Evolutionary conservation across 371 early-diverging fungal species (phyloP), one percentile per base, ranked within the genome.

Genomic region (Rhizomucor miehei): DNA sequence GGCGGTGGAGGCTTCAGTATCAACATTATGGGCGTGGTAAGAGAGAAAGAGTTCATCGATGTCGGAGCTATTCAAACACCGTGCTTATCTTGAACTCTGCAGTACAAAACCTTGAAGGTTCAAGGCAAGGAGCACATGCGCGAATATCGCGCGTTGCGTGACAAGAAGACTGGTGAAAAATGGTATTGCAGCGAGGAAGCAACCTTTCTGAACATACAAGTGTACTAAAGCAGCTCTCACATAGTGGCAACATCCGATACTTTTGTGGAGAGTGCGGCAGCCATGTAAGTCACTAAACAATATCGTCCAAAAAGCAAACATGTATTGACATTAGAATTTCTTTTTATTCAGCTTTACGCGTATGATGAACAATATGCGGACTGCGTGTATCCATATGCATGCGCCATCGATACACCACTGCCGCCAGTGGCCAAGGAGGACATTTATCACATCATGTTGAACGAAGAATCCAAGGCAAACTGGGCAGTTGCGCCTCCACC

Each of bases 191-290:
- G 29, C 14, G 41, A 14, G 20, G 24, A 14, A n/a, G n/a, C n/a
- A n/a, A n/a, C n/a, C n/a, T n/a, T n/a, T n/a, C n/a, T n/a, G n/a
- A n/a, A n/a, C n/a, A n/a, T n/a, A n/a, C n/a, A n/a, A n/a, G n/a
- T n/a, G n/a, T n/a, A n/a, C n/a, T n/a, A n/a, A n/a, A n/a, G n/a
- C n/a, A n/a, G 41, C 13, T 20, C 2, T 16, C 2, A 17, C 6
- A 23, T 44, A 78, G 79, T 45, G 79, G 73, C 20, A 75, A 72
- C 37, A 61, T 67, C 6, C 61, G 79, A 37, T 63, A 73, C 35
- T 78, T 78, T 43, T 75, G 79, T 43, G 52, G 63, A 34, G 74
- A 75, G 56, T 79, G 79, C 46, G 73, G 75, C 17, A 57, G 57
- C 17, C 38, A 25, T 47, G 6, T 38, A 43, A 21, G 14, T 29